Evolutionary conservation across 2,329 filamentous ascomycete genomes (phyloP), one percentile per base, ranked within the genome.

Genomic region (Xylaria sp.): DNA sequence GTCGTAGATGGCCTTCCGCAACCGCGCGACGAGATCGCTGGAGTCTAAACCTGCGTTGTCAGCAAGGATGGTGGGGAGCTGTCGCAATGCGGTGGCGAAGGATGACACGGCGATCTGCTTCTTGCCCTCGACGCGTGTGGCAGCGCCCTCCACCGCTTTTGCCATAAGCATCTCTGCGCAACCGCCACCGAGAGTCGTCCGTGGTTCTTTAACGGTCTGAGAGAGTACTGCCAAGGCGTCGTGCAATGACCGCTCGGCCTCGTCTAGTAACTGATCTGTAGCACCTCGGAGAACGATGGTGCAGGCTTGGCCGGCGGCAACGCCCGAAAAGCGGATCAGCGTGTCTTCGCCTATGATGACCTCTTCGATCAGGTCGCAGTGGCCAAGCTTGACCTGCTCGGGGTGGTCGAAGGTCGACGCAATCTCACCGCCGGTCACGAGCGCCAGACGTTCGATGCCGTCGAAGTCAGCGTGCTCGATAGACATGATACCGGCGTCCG

Each of bases 381-480:
- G 90, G 29, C 96, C 96, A 29, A 99, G 89, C 84, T 98, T 96
- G 73, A 99, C 94, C 77, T 96, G 92, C 56, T 99, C 96, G 4
- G 96, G 96, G 82, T 99, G 94, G 79, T 99, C 96, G 77, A 99
- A 99, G 3, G 96, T 99, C 17, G 93, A 97, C 39, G 96, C 90
- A 76, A 99, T 99, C 83, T 99, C 96, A 76, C 95, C 96, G 69
- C 96, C 96, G 5, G 96, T 99, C 50, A 99, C 96, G 57, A 99
- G 86, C 10, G 96, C 95, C 74, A 99, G 82, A 49, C 96, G 89
- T 85, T 99, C 96, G 72, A 99, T 96, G 71, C 96, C 96, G 78
- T 99, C 96, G 77, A 99, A 99, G 82, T 99, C 96, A 72, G 96
- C 96, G 80, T 99, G 96, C 84, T 99, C 96, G 74, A 99, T 99